These are phyloP conservation scores for Xylaria sp. DNA, from an alignment of 2,329 filamentous ascomycete genomes.

Conservation along the genomic window DNA sequence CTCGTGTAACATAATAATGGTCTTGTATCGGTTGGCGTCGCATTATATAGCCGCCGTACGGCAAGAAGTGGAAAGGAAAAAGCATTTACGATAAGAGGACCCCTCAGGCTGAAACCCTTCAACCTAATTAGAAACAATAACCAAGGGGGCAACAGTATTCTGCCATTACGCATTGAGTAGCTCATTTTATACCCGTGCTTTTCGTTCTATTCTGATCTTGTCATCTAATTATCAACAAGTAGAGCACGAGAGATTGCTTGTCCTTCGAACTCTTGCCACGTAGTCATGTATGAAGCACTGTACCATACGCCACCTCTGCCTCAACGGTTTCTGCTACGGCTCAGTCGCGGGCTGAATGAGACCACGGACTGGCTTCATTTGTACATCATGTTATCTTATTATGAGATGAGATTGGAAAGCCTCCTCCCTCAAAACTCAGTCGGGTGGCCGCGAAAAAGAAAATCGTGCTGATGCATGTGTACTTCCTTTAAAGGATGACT, in stretches of 20 bases:
- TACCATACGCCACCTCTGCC: no score
- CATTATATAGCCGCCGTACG: conserved; percentile 45
- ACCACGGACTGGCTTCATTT: no score
- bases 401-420: neutral
- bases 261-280: neutral
- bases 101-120: conserved; percentile 14
- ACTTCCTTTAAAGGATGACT: no score
- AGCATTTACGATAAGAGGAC: conserved; percentile 32
- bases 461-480: no score
- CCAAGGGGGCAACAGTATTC: neutral
- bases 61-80: conserved; percentile 39
- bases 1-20: conserved; percentile 41
- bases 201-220: neutral
- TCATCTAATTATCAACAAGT: neutral
- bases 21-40: conserved; percentile 29
- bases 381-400: no score
- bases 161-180: neutral
- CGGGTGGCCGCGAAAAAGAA: no score
- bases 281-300: no score
- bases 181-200: neutral
- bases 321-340: no score
- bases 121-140: conserved; percentile 14
- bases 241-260: neutral
- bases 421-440: neutral
- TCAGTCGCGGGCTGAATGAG: no score